A percentile compares a stretch with the other conserved stretches of the same genome.
Conservation (phyloP, 139 green algal genomes). For the Micractinium sp. region DNA sequence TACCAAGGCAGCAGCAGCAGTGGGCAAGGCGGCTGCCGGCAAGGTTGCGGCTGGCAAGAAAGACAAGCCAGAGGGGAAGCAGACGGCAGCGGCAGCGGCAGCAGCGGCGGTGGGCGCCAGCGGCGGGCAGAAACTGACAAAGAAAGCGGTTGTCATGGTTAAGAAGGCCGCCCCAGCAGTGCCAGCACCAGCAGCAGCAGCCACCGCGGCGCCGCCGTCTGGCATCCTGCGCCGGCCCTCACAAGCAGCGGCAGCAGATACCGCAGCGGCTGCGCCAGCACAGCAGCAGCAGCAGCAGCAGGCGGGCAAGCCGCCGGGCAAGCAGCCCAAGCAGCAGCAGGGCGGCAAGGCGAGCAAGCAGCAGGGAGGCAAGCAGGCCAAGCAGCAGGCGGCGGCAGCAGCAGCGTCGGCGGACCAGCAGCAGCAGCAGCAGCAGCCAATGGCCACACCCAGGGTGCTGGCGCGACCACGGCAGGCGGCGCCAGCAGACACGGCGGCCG, state of each 20-base stretch:
- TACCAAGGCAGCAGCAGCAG: background rate
- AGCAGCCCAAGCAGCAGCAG: background rate
- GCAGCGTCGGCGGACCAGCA: background rate
- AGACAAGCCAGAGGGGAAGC: background rate
- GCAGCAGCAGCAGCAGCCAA: constrained; percentile 18
- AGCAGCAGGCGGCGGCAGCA: background rate
- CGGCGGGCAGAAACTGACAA: background rate
- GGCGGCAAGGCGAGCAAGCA: background rate
- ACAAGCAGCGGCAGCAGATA: background rate
- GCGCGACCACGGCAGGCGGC: background rate
- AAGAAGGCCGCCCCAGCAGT: background rate
- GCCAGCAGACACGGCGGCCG: background rate
- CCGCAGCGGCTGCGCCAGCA: background rate
- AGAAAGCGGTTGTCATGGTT: background rate
- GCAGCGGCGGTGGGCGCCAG: background rate
- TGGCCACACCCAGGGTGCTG: background rate
- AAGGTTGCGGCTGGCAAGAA: background rate
- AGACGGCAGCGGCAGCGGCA: background rate
- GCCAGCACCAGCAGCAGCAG: background rate
- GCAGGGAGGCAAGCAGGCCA: background rate
- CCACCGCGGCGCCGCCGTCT: background rate
- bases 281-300: constrained; percentile 4
- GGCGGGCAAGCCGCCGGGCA: background rate
- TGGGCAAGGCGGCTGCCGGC: background rate
- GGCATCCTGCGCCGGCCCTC: constrained; percentile 15